phyloP scores from a whole-genome alignment of 805 yeast species.

The Hanseniaspora vineae region DNA sequence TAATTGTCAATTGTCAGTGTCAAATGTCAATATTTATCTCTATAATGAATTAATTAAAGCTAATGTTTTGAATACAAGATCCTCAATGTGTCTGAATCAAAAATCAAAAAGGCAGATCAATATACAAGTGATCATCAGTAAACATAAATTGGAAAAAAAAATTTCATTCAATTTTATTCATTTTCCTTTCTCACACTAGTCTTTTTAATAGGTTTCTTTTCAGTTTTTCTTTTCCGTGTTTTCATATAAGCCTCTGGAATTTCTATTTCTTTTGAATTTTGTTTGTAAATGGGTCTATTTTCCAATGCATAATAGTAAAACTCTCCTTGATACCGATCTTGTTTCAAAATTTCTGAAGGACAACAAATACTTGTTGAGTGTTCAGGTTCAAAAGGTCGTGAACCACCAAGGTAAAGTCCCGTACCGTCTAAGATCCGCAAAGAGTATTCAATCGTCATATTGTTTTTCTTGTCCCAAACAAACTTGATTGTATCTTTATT shows the following conservation, averaged over 20 bases:
- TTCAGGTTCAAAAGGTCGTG: too few relatives aligned
- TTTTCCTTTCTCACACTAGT: not conserved
- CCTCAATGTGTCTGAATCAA: too few relatives aligned
- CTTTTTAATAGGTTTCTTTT: not conserved
- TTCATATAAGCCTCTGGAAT: not conserved
- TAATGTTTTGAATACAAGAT: too few relatives aligned
- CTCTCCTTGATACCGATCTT: slow-evolving; percentile 26
- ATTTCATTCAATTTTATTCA: too few relatives aligned
- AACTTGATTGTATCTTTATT: slow-evolving; percentile 56
- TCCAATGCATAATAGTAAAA: not conserved
- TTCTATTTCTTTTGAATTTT: not conserved
- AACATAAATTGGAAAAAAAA: too few relatives aligned
- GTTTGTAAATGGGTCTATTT: not conserved
- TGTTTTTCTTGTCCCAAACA: slow-evolving; percentile 44
- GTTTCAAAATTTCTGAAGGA: too few relatives aligned
- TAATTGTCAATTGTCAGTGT: too few relatives aligned
- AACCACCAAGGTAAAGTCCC: slow-evolving; percentile 34
- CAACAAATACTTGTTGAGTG: too few relatives aligned
- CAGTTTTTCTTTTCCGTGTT: not conserved
- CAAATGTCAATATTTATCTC: too few relatives aligned
- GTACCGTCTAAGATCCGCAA: slow-evolving; percentile 46
- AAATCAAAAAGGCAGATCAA: too few relatives aligned
- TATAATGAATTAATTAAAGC: too few relatives aligned
- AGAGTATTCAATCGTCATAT: slow-evolving; percentile 41
- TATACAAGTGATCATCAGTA: too few relatives aligned